Evolutionary conservation across 2,329 filamentous ascomycete species (phyloP), one percentile per base, ranked within the genome.

Genomic region (Monilinia laxa): DNA sequence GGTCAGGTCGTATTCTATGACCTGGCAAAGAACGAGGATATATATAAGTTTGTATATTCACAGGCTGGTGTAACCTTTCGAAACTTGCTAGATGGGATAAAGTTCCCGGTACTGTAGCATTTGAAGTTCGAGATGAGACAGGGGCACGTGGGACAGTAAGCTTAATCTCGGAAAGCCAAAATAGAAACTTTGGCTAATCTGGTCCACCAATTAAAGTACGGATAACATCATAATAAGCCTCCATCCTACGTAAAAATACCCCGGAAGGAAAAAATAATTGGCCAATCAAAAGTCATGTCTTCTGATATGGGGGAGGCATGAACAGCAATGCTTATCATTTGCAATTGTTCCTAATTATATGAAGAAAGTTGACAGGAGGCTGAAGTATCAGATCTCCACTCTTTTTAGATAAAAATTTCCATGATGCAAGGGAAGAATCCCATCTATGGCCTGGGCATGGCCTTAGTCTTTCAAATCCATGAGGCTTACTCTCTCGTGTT

Each of bases 81-180:
- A 54, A 35, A 35, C 52, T 4, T 54, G 11, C 31, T 35, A 47
- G 20, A 28, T 49, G 25, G 23, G 18, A 12, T 35, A 16, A 6
- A n/a, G 40, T 47, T 7, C 5, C 31, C 31, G 31, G 31, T 35
- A 35, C 31, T 35, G 31, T 6, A 35, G 31, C 31, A 35, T 35
- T 31, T 53, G 25, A 53, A 25, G 25, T n/a, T 31, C 16, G 20
- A 23, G 25, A 35, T 49, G 57, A 59, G 25, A 47, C 40, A 47
- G 56, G 25, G 18, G 42, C 40, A 59, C 28, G 42, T 59, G 57
- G 18, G 47, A 49, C 11, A 59, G 49, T 59, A 59, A 59, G 42
- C 57, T 59, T 59, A 59, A 59, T 59, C 31, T 59, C 25, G 57
- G 42, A n/a, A 59, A 47, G 20, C 42, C 49, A 35, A 58, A 20